Evolutionary conservation across 441 rosid species (phyloP).

Genomic region (Eutrema salsugineum): DNA sequence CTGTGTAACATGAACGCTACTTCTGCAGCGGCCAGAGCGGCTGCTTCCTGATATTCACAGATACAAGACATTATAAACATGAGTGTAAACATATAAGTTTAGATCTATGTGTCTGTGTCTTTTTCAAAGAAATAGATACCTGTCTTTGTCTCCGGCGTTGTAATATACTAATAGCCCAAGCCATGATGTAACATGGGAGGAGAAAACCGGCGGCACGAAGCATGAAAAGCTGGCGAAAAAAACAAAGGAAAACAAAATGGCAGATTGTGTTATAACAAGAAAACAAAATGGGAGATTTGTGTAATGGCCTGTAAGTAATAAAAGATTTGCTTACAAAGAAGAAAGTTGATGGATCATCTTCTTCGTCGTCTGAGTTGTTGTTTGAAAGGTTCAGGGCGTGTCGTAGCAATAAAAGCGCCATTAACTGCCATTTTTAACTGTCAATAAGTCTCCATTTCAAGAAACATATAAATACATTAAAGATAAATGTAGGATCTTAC

Average conservation of each 20-base stretch:
- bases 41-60: conserved; percentile 65
- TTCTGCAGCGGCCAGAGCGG: conserved; percentile 72
- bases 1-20: conserved; percentile 80
- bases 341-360: conserved; percentile 48
- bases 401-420: conserved; percentile 65
- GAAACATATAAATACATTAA: background rate
- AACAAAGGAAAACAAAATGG: background rate
- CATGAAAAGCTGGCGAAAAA: conserved; percentile 47
- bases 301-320: background rate
- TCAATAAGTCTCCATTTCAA: conserved; percentile 7
- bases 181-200: conserved; percentile 91
- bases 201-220: conserved; percentile 88
- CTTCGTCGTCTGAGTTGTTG: conserved; percentile 43
- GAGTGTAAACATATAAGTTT: background rate
- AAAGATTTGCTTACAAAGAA: conserved; percentile 44
- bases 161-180: conserved; percentile 87
- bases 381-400: conserved; percentile 51
- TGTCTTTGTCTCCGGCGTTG: conserved; percentile 89
- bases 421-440: conserved; percentile 39
- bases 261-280: background rate
- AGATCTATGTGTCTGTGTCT: background rate
- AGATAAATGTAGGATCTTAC: conserved; percentile 32
- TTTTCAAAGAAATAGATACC: conserved; percentile 32
- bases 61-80: background rate
- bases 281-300: background rate